Evolutionary conservation across 106 monocot genomes (phyloP), one percentile per base, ranked within the genome.

Genomic region (Dendrobium catenatum): DNA sequence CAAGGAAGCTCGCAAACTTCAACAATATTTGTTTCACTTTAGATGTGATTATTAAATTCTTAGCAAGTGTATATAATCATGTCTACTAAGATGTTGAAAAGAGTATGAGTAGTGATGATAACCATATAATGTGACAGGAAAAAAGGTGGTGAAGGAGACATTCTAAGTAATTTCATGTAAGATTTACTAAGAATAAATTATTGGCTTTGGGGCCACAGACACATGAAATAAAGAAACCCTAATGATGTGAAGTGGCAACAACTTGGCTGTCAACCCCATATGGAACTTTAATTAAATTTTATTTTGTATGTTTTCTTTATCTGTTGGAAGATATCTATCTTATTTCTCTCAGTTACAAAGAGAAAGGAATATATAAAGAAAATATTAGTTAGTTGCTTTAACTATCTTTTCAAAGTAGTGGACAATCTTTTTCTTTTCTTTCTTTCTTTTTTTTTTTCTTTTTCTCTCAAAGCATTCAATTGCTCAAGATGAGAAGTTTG

Each of bases 221-320:
- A 37, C 33, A 72, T 31, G 72, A 33, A 27, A 72, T 72, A 15
- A 26, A 72, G 13, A 72, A 72, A 31, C 0, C 72, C 72, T 31
- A 72, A 72, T 72, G 72, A 72, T 72, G 72, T 72, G 72, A 72
- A 72, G 33, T 27, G 33, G 72, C 33, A 72, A 33, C 72, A 72
- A 37, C 15, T 72, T 11, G 16, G 27, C 37, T 72, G 15, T 72
- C 29, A 72, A 72, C 8, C 6, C 6, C 13, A 72, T 15, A 11
- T 31, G 6, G 29, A 6, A 72, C 72, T 72, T 72, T 72, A 72
- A 7, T 27, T 37, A 13, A 31, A 51, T 51, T 51, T 16, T 16
- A 51, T 51, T 51, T 51, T 51, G 70, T 15, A 33, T 31, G 15
- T 15, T 27, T 72, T 27, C 70, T 33, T 31, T 72, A 37, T 72